Evolutionary conservation across 768 basidiomycete genomes (phyloP).

Genomic region (Dioszegia crocea): DNA sequence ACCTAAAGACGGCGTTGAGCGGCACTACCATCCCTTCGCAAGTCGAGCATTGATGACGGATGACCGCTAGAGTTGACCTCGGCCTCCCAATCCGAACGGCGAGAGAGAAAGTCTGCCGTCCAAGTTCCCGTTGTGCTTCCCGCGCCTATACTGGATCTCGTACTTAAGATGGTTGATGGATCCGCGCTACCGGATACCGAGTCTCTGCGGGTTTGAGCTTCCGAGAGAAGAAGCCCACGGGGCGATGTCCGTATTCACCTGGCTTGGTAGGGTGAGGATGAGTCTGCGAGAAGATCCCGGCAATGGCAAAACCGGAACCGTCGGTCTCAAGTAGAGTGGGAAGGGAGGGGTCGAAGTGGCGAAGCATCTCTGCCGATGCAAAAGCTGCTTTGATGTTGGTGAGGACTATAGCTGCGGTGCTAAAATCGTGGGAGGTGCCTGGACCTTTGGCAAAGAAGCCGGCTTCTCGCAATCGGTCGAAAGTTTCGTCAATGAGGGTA

Average conservation of each 20-base stretch:
- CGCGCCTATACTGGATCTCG: background rate
- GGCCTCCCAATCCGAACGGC: background rate
- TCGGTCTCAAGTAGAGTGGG: conserved; percentile 25
- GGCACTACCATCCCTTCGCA: too few species aligned
- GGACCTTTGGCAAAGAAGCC: conserved; percentile 31
- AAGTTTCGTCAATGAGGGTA: conserved; percentile 22
- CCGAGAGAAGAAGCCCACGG: conserved; percentile 21
- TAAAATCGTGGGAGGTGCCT: too few species aligned
- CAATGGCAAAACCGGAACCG: conserved; percentile 44
- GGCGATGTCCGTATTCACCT: background rate
- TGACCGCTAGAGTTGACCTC: background rate
- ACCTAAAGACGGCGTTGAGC: too few species aligned
- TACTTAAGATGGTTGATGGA: background rate
- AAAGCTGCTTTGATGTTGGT: too few species aligned
- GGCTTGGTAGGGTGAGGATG: background rate
- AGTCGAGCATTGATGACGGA: background rate
- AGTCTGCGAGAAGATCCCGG: conserved; percentile 41
- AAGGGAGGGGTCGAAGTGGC: conserved; percentile 1
- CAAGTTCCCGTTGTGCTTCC: background rate
- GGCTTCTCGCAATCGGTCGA: conserved; percentile 14
- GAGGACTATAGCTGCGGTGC: too few species aligned
- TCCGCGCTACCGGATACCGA: conserved; percentile 50
- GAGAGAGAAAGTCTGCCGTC: background rate
- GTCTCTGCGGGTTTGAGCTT: conserved; percentile 43
- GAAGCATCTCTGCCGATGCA: too few species aligned